Evolutionary conservation across 2,329 filamentous ascomycete species (phyloP).

Genomic region (Colletotrichum sp.): DNA sequence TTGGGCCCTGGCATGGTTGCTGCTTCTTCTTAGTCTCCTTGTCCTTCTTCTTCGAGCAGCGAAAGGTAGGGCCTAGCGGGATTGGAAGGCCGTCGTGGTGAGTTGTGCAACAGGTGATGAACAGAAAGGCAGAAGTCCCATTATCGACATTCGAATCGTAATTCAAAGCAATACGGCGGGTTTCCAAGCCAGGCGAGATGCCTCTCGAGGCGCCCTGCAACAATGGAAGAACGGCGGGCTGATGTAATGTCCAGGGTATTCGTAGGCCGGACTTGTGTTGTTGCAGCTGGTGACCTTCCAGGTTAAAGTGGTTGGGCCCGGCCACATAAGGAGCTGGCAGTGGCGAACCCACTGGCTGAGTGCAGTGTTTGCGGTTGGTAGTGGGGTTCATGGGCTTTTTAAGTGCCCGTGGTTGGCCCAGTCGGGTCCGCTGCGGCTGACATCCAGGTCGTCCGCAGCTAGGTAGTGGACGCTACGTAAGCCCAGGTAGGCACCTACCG

Average conservation of each 20-base stretch:
- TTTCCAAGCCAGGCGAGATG: background rate
- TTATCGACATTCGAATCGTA: background rate
- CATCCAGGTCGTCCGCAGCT: background rate
- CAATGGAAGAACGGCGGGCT: background rate
- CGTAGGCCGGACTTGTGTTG: background rate
- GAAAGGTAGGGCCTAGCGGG: background rate
- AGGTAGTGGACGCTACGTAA: background rate
- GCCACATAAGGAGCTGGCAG: background rate
- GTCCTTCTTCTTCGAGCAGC: background rate
- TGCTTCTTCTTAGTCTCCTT: background rate
- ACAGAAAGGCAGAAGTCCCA: background rate
- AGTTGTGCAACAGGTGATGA: background rate
- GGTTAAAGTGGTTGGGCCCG: background rate
- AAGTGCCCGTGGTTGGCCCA: background rate
- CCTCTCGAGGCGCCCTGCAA: background rate
- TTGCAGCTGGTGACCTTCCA: background rate
- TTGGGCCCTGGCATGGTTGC: constrained; percentile 33
- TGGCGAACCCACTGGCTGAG: background rate
- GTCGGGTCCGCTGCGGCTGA: background rate
- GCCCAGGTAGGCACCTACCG: background rate
- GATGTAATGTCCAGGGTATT: background rate
- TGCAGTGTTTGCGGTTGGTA: background rate
- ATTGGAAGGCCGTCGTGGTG: background rate
- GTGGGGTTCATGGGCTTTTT: background rate
- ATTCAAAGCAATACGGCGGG: background rate